Percentiles rank a stretch among this genome's conserved stretches.
These are phyloP conservation scores for Rhodomyrtus tomentosa DNA, from an alignment of 345 rosid species.

Conservation along the genomic window DNA sequence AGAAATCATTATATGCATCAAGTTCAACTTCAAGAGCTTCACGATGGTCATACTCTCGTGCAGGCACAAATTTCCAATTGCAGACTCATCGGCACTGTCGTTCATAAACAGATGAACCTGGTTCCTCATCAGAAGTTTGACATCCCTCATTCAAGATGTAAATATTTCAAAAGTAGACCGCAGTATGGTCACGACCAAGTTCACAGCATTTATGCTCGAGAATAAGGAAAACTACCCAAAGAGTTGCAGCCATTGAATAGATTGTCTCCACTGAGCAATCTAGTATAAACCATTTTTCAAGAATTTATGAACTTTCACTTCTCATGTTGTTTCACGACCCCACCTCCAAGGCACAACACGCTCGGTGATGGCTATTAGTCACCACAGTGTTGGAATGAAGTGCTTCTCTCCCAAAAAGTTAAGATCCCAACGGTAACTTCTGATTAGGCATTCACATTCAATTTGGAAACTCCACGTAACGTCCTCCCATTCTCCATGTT, in stretches of 20 bases:
- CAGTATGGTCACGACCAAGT: not conserved
- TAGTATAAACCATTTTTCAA: not conserved
- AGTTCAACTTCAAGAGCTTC: not conserved
- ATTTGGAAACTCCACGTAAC: not conserved
- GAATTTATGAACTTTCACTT: not conserved
- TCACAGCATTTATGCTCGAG: not conserved
- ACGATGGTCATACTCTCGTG: not conserved
- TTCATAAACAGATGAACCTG: not conserved
- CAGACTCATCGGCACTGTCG: not conserved
- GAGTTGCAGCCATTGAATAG: not conserved
- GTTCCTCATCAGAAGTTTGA: not conserved
- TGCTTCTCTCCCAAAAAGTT: not conserved
- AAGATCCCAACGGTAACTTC: not conserved
- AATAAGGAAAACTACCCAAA: not conserved
- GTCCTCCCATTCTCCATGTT: constrained; percentile 1
- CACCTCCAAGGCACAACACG: not conserved
- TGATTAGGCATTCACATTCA: not conserved
- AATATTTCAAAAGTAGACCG: not conserved
- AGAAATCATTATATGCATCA: not conserved
- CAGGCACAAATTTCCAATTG: not conserved
- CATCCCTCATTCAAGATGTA: not conserved
- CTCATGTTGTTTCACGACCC: not conserved
- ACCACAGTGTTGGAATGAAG: not conserved
- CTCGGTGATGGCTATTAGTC: not conserved
- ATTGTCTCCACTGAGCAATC: not conserved